Percentiles rank a stretch among this genome's conserved stretches.
Evolutionary conservation across 2,329 filamentous ascomycete species (phyloP).

Genomic region (Endothia cerciana): DNA sequence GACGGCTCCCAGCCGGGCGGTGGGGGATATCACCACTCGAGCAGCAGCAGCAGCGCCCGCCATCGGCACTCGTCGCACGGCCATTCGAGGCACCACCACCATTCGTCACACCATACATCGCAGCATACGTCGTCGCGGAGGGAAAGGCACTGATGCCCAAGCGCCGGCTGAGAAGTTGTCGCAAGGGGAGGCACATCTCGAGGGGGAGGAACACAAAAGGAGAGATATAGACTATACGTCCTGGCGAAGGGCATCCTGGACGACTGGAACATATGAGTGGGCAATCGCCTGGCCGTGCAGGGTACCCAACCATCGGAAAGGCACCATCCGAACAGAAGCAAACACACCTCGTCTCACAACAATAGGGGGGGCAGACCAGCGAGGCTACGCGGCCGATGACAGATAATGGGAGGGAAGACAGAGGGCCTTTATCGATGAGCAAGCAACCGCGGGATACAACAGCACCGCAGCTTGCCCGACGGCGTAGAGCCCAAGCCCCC

Average conservation of each 20-base stretch:
- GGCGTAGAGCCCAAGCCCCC: neutral
- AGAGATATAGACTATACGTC: neutral
- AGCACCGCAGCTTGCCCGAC: constrained; percentile 33
- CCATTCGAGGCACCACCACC: constrained; percentile 29
- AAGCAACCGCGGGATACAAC: constrained; percentile 32
- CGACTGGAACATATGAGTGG: constrained; percentile 15
- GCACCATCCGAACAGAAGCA: constrained; percentile 9
- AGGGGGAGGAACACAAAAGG: neutral
- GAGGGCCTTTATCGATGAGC: neutral
- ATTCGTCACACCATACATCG: constrained; percentile 28
- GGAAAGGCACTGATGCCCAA: constrained; percentile 20
- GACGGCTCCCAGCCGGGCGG: constrained; percentile 50
- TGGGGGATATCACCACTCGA: constrained; percentile 42
- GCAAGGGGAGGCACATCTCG: neutral
- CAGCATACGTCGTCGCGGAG: constrained; percentile 33
- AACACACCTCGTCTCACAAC: constrained; percentile 23
- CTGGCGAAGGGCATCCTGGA: constrained; percentile 15
- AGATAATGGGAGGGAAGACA: neutral
- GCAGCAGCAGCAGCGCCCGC: constrained; percentile 36
- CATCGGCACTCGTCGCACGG: constrained; percentile 36
- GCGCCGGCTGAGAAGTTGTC: neutral
- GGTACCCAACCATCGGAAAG: constrained; percentile 1
- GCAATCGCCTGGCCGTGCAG: constrained; percentile 20
- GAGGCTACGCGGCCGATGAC: no score
- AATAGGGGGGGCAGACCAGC: constrained; percentile 25